phyloP scores from a whole-genome alignment of 2,329 filamentous ascomycete species.

The Atkinsonella hypoxylon region DNA sequence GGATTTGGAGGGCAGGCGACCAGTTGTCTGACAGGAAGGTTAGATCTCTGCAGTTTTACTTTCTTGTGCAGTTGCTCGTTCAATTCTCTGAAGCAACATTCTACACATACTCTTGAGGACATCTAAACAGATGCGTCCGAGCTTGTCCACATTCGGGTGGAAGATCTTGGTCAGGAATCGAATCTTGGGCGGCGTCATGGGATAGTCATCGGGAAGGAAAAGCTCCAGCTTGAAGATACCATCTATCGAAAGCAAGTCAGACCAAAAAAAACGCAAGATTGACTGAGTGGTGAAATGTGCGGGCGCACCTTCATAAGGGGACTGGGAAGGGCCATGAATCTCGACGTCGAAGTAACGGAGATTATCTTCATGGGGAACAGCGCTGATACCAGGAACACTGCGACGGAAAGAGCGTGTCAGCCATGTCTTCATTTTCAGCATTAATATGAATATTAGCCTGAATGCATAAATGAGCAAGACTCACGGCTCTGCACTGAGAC shows the following conservation, averaged over 20 bases:
- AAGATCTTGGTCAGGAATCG: conserved; percentile 98
- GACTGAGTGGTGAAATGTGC: background rate
- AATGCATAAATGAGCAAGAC: conserved; percentile 19
- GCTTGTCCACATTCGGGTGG: conserved; percentile 96
- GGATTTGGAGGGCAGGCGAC: conserved; percentile 95
- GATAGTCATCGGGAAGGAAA: conserved; percentile 96
- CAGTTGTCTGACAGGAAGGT: conserved; percentile 63
- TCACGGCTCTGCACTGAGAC: conserved; percentile 92
- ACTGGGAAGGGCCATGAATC: conserved; percentile 83
- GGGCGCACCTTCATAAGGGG: conserved; percentile 78
- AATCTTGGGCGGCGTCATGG: conserved; percentile 98
- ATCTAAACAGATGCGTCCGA: conserved; percentile 93
- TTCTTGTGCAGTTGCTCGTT: background rate
- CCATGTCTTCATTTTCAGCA: background rate
- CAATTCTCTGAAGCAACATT: background rate
- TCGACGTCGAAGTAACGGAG: conserved; percentile 96
- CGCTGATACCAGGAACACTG: conserved; percentile 92
- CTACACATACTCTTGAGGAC: conserved; percentile 75
- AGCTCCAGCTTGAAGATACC: conserved; percentile 95
- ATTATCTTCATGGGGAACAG: conserved; percentile 92
- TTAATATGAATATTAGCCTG: background rate
- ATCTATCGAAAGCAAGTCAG: conserved; percentile 23
- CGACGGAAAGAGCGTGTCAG: conserved; percentile 1
- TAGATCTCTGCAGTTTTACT: background rate
- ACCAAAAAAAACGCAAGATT: conserved; percentile 5